Base-by-base conservation (phyloP, 768 basidiomycete species). In the Russula foetens region DNA sequence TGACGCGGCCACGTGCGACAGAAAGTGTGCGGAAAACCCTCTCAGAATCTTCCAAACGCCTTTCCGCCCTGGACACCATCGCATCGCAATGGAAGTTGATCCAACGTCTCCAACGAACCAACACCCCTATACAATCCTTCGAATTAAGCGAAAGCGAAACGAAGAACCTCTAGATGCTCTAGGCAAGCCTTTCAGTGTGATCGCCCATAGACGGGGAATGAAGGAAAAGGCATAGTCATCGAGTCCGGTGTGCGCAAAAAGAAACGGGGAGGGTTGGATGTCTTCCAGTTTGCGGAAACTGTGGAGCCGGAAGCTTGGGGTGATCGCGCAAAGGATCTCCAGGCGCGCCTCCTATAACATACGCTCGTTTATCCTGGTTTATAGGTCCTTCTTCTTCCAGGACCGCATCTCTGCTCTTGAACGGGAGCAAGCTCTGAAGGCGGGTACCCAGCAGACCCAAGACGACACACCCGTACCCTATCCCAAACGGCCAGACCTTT, bases 111-210 rank as follows among this genome's bases (percentile, higher is more conserved):
- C 57, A n/a, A 33, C 35, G 23, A 21, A 46, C 21, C 66, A 69
- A 50, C 78, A 78, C 54, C 70, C 81, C 7, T 86, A 82, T 67
- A 87, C 90, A 0, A 85, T 92, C 66, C 71, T 92, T 33, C 82
- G 90, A 33, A 90, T 92, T 72, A 92, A 92, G 71, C 80, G 90
- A 35, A 91, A 90, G 68, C 78, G 90, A 24, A 86, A 81, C 38
- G 90, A 92, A 65, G 90, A 90, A 68, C 87, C 90, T 38, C 75
- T 91, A 49, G 90, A 92, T 73, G 90, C 86, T 38, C 76, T 92
- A 64, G 86, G 90, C 86, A 74, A 66, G 76, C 71, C 41, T 63
- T 45, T 53, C 24, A 2, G 41, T 53, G 46, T 58, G 24, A 23
- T 52, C 21, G 19, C 31, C 68, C n/a, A 39, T 64, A 51, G 23